Evolutionary conservation across 169 alveolate genomes (phyloP).

Genomic region (Plasmodium vinckei): DNA sequence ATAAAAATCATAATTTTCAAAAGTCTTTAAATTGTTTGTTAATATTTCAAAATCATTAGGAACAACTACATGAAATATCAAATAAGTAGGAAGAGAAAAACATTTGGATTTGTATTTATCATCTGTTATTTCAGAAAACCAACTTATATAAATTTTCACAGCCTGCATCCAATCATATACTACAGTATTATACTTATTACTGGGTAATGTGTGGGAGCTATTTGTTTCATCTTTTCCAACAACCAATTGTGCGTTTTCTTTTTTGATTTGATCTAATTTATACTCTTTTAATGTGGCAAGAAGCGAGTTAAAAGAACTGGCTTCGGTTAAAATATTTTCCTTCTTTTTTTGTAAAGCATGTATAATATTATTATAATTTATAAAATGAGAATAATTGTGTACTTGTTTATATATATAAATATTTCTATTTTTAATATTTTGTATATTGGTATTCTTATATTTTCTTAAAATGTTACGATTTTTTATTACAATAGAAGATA

Average conservation of each 20-base stretch:
- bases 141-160: constrained; percentile 58
- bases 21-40: constrained; percentile 7
- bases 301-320: constrained; percentile 20
- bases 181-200: neutral
- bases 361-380: constrained; percentile 30
- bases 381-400: neutral
- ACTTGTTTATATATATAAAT: neutral
- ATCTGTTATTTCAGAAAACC: constrained; percentile 73
- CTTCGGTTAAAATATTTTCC: constrained; percentile 14
- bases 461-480: neutral
- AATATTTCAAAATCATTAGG: constrained; percentile 1
- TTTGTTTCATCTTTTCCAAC: neutral
- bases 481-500: constrained; percentile 10
- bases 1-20: constrained; percentile 27
- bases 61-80: constrained; percentile 59
- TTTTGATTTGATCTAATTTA: neutral
- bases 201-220: neutral
- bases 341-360: constrained; percentile 5
- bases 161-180: constrained; percentile 25
- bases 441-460: neutral
- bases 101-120: constrained; percentile 75
- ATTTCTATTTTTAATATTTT: constrained; percentile 1
- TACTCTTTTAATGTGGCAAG: constrained; percentile 4
- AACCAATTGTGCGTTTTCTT: neutral
- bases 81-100: constrained; percentile 52